These are phyloP conservation scores for Xylaria multiplex DNA, from an alignment of 2,329 filamentous ascomycete genomes.

Conservation along the genomic window DNA sequence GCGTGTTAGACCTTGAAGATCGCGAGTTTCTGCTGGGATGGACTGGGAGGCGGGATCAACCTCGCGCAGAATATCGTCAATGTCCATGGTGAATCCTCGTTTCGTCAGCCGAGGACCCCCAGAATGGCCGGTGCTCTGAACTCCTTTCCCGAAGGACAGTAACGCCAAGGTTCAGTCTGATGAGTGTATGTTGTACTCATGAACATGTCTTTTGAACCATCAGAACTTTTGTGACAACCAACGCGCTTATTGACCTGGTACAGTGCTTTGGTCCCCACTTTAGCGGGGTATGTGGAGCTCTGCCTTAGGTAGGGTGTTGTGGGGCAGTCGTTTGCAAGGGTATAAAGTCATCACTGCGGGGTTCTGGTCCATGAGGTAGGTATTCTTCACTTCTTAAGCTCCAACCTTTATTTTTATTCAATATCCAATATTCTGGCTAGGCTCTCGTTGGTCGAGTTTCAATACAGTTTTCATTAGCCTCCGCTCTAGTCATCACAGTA, in stretches of 20 bases:
- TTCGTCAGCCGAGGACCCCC: neutral
- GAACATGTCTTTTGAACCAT: neutral
- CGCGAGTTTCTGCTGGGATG: slow-evolving; percentile 70
- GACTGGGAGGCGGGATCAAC: slow-evolving; percentile 70
- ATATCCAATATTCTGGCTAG: too few relatives aligned
- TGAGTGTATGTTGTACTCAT: neutral
- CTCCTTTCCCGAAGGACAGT: neutral
- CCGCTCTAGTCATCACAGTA: too few relatives aligned
- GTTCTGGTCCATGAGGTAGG: too few relatives aligned
- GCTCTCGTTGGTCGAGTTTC: too few relatives aligned
- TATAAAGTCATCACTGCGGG: too few relatives aligned
- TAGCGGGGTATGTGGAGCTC: slow-evolving; percentile 16
- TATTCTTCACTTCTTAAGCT: too few relatives aligned
- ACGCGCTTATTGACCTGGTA: slow-evolving; percentile 5
- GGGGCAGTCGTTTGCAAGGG: too few relatives aligned
- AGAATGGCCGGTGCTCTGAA: neutral
- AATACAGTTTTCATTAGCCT: too few relatives aligned
- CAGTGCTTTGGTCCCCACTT: slow-evolving; percentile 4
- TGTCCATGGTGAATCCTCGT: slow-evolving; percentile 68
- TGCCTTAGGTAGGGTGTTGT: neutral
- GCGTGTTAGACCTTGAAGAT: slow-evolving; percentile 89
- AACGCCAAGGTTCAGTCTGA: neutral
- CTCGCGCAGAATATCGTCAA: slow-evolving; percentile 81
- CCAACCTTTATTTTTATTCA: too few relatives aligned
- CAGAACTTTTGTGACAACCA: neutral